A percentile compares a stretch with the other conserved stretches of the same genome.
Conservation (phyloP, 371 early-diverging fungal genomes). For the Fennellomyces sp. region DNA sequence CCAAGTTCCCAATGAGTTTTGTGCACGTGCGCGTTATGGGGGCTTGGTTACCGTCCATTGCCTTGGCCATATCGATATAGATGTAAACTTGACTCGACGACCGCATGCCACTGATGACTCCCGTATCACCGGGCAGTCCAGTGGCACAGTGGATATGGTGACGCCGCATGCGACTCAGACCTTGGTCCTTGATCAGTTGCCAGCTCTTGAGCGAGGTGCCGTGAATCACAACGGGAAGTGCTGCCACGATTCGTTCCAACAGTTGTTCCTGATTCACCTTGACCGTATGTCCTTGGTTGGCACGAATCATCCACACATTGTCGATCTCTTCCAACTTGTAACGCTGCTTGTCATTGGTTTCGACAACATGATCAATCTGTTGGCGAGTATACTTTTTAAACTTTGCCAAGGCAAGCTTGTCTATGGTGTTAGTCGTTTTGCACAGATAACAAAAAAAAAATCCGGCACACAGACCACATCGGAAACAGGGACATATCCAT, state of each 20-base stretch:
- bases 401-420: constrained; percentile 52
- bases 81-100: constrained; percentile 67
- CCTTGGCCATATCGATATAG: constrained; percentile 70
- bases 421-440: too few relatives aligned
- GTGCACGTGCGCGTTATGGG: background rate
- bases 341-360: constrained; percentile 80
- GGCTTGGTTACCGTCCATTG: constrained; percentile 56
- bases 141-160: constrained; percentile 90
- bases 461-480: constrained; percentile 54
- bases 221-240: constrained; percentile 40
- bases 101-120: constrained; percentile 81
- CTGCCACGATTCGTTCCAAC: constrained; percentile 7
- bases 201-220: constrained; percentile 71
- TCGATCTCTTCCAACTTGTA: constrained; percentile 54
- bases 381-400: constrained; percentile 56
- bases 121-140: constrained; percentile 68
- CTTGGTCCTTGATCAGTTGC: constrained; percentile 57
- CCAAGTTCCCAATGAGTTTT: background rate
- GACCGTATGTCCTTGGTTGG: constrained; percentile 85
- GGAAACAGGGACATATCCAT: constrained; percentile 72
- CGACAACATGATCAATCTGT: constrained; percentile 66
- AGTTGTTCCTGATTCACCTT: constrained; percentile 49
- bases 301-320: constrained; percentile 67
- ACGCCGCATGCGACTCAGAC: constrained; percentile 75
- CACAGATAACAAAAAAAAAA: background rate